Conservation (phyloP, 129 eudicot species). For the Centrapalus pauciflorus region DNA sequence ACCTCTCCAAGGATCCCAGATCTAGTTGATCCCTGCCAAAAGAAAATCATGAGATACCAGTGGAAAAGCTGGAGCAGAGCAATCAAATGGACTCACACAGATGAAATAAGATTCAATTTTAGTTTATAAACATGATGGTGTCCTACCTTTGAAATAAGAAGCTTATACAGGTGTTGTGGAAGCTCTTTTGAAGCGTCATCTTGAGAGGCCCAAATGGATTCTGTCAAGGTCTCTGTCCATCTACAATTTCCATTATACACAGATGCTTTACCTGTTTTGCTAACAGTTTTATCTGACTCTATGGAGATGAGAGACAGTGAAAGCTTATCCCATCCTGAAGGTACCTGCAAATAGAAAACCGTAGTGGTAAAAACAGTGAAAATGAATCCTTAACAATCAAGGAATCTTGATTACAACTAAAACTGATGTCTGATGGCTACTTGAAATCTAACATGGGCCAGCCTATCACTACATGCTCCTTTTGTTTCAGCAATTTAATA, state of each 20-base stretch:
- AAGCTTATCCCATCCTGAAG: constrained; percentile 80
- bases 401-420: not conserved
- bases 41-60: not conserved
- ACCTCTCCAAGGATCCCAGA: constrained; percentile 78
- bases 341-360: constrained; percentile 44
- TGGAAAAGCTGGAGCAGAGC: not conserved
- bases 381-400: constrained; percentile 13
- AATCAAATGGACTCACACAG: not conserved
- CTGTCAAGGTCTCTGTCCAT: constrained; percentile 63
- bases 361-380: not conserved
- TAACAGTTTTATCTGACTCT: constrained; percentile 57
- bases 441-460: constrained; percentile 18
- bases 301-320: constrained; percentile 45
- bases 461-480: not conserved
- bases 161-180: constrained; percentile 42
- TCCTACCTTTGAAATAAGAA: constrained; percentile 61
- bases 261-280: constrained; percentile 54
- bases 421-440: constrained; percentile 11
- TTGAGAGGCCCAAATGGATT: constrained; percentile 43
- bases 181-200: constrained; percentile 41
- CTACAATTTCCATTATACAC: constrained; percentile 60
- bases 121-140: not conserved
- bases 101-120: not conserved
- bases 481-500: constrained; percentile 3
- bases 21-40: constrained; percentile 57